Evolutionary conservation across 768 basidiomycete genomes (phyloP), one percentile per base, ranked within the genome.

Genomic region (Cyclocybe aegerita): DNA sequence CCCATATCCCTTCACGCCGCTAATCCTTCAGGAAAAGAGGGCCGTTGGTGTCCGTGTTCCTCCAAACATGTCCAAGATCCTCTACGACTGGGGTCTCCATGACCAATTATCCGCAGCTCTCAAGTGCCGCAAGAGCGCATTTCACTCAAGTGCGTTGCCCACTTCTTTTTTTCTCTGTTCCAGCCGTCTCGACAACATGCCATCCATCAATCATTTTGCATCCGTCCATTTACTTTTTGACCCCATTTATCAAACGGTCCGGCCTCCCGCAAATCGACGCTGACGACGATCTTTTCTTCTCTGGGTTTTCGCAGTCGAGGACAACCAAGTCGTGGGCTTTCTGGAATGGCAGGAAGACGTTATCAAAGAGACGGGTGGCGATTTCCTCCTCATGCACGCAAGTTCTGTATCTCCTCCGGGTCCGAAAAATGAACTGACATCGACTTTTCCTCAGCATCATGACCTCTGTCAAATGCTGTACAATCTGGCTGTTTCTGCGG

Each of bases 341-440:
- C 72, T 79, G 4, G 63, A 70, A 49, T 82, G 79, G 79, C 71
- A 75, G 53, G 71, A 74, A 42, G 74, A 74, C 46, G 69, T 81
- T 41, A 69, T 82, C 49, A 59, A 66, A 37, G 75, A 77, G 56
- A 72, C 74, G 2, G 75, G 79, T 4, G 79, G 74, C 2, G 72
- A 75, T 5, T 82, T 77, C 53, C 65, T 79, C 23, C 61, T 80
- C 32, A 75, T 79, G 63, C 73, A 77, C 52, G 79, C 79, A 61
- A 50, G 75, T 64, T 52, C 30, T 35, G 42, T 12, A 9, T 32
- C 40, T 11, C 41, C 50, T 35, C 11, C 30, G 23, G 23, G 17
- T 49, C 7, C 37, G 34, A 12, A 11, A 38, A 12, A 29, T 53
- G 36, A 48, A 35, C 31, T 34, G n/a, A n/a, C n/a, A n/a, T n/a